Evolutionary conservation across 768 basidiomycete genomes (phyloP).

Genomic region (Calocybe indica): DNA sequence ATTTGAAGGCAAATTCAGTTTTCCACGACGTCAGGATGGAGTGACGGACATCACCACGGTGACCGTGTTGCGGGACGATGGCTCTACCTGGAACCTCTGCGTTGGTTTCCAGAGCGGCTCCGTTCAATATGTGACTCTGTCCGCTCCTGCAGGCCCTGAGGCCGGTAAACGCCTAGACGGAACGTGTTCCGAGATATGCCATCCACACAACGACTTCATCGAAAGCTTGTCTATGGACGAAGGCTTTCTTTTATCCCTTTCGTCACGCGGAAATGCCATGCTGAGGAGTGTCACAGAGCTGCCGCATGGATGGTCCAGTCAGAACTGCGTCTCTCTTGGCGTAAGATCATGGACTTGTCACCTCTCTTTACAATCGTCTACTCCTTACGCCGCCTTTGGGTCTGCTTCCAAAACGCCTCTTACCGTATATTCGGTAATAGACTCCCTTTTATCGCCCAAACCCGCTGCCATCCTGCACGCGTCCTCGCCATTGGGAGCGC

Average conservation of each 20-base stretch:
- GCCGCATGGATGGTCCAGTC: too few relatives aligned
- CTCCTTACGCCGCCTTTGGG: conserved; percentile 65
- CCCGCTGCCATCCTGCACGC: conserved; percentile 42
- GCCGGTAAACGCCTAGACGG: conserved; percentile 4
- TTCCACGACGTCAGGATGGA: conserved; percentile 26
- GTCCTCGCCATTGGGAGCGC: conserved; percentile 39
- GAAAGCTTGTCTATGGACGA: conserved; percentile 49
- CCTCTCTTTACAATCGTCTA: conserved; percentile 43
- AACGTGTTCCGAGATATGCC: conserved; percentile 7
- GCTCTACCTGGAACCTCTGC: conserved; percentile 37
- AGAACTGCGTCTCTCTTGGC: too few relatives aligned
- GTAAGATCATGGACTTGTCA: conserved; percentile 55
- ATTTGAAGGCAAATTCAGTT: conserved; percentile 39
- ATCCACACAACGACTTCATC: conserved; percentile 40
- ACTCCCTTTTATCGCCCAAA: conserved; percentile 46
- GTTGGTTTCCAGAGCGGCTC: conserved; percentile 58
- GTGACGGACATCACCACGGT: conserved; percentile 51
- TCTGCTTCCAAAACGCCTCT: conserved; percentile 56
- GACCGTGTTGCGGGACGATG: conserved; percentile 39
- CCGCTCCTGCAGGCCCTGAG: conserved; percentile 7
- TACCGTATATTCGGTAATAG: conserved; percentile 6
- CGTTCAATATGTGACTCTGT: conserved; percentile 37
- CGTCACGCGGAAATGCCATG: conserved; percentile 46
- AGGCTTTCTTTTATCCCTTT: conserved; percentile 46
- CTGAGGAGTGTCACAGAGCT: background rate